Conservation (phyloP, 805 yeast genomes). For the Starmerella roubikii region DNA sequence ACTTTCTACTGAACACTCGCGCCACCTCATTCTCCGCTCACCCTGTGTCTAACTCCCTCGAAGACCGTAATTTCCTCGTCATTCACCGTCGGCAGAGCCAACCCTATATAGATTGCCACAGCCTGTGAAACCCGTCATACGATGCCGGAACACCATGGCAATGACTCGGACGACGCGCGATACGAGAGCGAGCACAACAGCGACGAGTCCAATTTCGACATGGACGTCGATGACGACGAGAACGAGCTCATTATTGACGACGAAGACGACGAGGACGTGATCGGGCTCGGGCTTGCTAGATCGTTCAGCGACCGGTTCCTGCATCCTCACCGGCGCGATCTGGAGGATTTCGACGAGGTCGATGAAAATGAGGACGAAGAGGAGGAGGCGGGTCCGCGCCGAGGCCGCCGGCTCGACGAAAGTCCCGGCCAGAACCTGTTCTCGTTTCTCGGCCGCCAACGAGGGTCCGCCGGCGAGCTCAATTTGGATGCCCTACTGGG, state of each 20-base stretch:
- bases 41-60: no score
- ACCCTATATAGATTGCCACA: no score
- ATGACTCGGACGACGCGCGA: conserved; percentile 1
- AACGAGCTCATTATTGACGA: conserved; percentile 4
- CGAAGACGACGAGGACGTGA: conserved; percentile 11
- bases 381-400: neutral
- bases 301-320: no score
- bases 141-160: conserved; percentile 1
- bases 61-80: no score
- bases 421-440: neutral
- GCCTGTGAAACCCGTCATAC: no score
- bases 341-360: conserved; percentile 16
- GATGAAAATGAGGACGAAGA: conserved; percentile 19
- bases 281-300: no score
- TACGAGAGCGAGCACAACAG: neutral
- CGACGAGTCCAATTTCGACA: no score
- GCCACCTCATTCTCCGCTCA: no score
- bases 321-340: no score
- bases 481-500: neutral
- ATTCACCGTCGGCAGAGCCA: no score
- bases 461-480: neutral
- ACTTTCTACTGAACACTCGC: no score
- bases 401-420: neutral
- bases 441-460: neutral
- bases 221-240: conserved; percentile 16